Percentiles rank a stretch among this genome's conserved stretches.
Conservation (phyloP, 768 basidiomycete genomes). For the Chalciporus piperatus region DNA sequence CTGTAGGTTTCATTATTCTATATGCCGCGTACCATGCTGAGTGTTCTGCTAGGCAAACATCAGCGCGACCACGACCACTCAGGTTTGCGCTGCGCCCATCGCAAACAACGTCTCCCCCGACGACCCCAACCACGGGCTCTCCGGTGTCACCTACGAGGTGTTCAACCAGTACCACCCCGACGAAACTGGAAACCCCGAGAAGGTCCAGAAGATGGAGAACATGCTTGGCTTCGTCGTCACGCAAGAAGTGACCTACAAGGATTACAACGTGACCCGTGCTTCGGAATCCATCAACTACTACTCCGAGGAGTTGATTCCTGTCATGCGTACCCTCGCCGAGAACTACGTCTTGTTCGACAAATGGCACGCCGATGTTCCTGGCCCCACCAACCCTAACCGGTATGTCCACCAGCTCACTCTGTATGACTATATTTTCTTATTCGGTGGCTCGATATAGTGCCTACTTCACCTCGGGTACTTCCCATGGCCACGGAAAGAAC, state of each 20-base stretch:
- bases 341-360: slow-evolving; percentile 23
- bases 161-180: slow-evolving; percentile 12
- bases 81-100: slow-evolving; percentile 18
- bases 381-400: slow-evolving; percentile 28
- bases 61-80: background rate
- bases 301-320: slow-evolving; percentile 24
- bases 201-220: slow-evolving; percentile 2
- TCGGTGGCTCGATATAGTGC: slow-evolving; percentile 5
- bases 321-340: slow-evolving; percentile 22
- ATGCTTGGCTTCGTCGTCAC: slow-evolving; percentile 25
- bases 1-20: background rate
- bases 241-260: slow-evolving; percentile 15
- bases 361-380: slow-evolving; percentile 26
- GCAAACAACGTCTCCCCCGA: slow-evolving; percentile 21
- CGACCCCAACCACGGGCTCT: slow-evolving; percentile 25
- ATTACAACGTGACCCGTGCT: slow-evolving; percentile 12
- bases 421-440: background rate
- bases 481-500: slow-evolving; percentile 23
- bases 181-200: slow-evolving; percentile 5
- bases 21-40: too few species aligned
- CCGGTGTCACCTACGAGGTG: slow-evolving; percentile 16
- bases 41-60: background rate
- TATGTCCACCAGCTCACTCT: background rate
- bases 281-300: slow-evolving; percentile 21
- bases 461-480: slow-evolving; percentile 27